A percentile compares a stretch with the other conserved stretches of the same genome.
Conservation (phyloP, 208 protist species). For the Crithidia bombi region DNA sequence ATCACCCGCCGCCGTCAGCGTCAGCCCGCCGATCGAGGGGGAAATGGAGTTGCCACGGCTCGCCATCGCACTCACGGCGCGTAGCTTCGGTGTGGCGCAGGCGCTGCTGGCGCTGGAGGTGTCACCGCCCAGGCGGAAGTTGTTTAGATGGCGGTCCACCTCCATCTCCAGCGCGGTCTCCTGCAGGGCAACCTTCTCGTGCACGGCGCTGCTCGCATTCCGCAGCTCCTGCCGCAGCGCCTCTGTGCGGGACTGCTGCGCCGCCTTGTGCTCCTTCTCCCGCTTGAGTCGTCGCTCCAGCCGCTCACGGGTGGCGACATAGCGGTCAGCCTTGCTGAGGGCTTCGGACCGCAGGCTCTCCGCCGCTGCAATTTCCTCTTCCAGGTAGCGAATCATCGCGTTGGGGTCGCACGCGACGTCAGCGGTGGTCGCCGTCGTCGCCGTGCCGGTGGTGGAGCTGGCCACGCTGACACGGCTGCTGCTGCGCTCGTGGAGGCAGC, state of each 20-base stretch:
- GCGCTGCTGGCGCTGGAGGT: constrained; percentile 34
- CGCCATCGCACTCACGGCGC: constrained; percentile 1
- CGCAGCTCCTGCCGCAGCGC: constrained; percentile 51
- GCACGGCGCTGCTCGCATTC: constrained; percentile 41
- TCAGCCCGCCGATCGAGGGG: background rate
- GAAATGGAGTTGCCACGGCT: constrained; percentile 31
- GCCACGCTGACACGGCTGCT: constrained; percentile 37
- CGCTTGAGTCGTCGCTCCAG: constrained; percentile 57
- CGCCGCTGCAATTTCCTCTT: constrained; percentile 63
- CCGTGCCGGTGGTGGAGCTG: constrained; percentile 27
- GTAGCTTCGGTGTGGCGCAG: constrained; percentile 35
- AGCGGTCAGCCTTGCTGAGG: constrained; percentile 47
- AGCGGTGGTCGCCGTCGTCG: constrained; percentile 15
- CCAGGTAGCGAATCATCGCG: constrained; percentile 70
- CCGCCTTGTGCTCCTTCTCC: constrained; percentile 32
- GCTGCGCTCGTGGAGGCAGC: constrained; percentile 38
- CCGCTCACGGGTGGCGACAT: constrained; percentile 44
- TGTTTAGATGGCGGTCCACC: constrained; percentile 32
- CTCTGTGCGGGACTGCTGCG: constrained; percentile 37
- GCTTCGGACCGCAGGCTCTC: constrained; percentile 66
- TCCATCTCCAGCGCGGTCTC: constrained; percentile 35
- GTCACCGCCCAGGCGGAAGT: constrained; percentile 21
- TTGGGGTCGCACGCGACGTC: constrained; percentile 48
- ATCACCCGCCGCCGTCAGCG: background rate
- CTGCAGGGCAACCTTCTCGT: constrained; percentile 26